Evolutionary conservation across 257 asterid species (phyloP).

Genomic region (Przewalskia tangutica): DNA sequence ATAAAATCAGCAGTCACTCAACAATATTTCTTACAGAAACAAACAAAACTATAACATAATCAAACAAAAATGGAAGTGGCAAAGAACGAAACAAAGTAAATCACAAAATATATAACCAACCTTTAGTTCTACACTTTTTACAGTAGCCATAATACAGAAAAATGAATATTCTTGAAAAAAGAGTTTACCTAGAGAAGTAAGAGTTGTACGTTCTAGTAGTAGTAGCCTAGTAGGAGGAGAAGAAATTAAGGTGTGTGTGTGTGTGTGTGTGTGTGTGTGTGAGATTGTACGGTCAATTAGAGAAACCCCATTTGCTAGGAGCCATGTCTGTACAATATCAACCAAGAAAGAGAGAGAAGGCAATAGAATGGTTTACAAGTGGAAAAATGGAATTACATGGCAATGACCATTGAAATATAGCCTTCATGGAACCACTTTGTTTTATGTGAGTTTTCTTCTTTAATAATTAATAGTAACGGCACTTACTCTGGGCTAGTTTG

Average conservation of each 20-base stretch:
- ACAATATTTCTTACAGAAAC: background rate
- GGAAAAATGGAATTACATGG: slow-evolving; percentile 19
- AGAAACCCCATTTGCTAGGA: slow-evolving; percentile 20
- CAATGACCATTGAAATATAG: slow-evolving; percentile 28
- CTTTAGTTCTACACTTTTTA: background rate
- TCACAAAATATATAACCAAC: background rate
- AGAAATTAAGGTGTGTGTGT: background rate
- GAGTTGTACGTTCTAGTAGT: background rate
- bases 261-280: too few relatives aligned
- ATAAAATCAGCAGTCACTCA: background rate
- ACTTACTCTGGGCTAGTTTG: too few relatives aligned
- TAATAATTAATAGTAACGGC: too few relatives aligned
- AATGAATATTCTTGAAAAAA: background rate
- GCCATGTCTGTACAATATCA: slow-evolving; percentile 37
- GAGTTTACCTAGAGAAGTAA: background rate
- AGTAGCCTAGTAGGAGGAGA: slow-evolving; percentile 10
- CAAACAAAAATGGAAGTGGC: background rate
- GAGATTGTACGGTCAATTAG: slow-evolving; percentile 5
- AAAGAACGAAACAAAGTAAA: background rate
- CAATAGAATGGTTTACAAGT: slow-evolving; percentile 10
- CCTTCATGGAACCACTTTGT: slow-evolving; percentile 24
- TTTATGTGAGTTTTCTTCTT: background rate
- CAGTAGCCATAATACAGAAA: background rate
- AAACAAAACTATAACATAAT: background rate
- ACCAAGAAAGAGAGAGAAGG: slow-evolving; percentile 10